Percentiles rank a stretch among this genome's conserved stretches.
phyloP scores from a whole-genome alignment of 2,329 filamentous ascomycete genomes.

The Colletotrichum coccodes region DNA sequence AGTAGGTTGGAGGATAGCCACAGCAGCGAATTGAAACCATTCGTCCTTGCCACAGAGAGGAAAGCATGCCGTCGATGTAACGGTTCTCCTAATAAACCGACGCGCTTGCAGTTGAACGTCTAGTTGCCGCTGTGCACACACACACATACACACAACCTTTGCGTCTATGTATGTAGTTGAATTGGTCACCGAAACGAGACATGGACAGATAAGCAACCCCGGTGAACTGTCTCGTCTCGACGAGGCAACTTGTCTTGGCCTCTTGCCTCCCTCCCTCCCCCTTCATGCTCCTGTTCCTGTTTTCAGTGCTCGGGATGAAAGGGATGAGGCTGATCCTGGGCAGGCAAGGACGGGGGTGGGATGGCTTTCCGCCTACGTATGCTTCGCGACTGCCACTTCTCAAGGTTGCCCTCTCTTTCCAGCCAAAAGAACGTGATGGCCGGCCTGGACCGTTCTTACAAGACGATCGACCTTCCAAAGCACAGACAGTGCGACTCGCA shows the following conservation, averaged over 20 bases:
- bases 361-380: too few relatives aligned
- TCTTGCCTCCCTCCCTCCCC: conserved; percentile 3
- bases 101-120: too few relatives aligned
- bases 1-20: conserved; percentile 8
- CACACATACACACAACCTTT: background rate
- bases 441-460: background rate
- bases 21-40: conserved; percentile 17
- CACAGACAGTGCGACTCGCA: background rate
- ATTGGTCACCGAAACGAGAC: background rate
- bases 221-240: background rate
- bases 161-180: background rate
- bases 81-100: conserved; percentile 10
- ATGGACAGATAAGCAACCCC: background rate
- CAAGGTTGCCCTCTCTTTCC: too few relatives aligned
- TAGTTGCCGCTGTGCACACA: too few relatives aligned
- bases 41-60: conserved; percentile 12
- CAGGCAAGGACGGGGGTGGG: too few relatives aligned
- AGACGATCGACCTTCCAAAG: background rate
- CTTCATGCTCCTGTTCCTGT: background rate
- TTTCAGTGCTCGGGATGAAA: background rate
- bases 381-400: background rate
- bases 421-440: background rate
- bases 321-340: background rate
- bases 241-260: background rate
- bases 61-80: conserved; percentile 1